These are phyloP conservation scores for Metschnikowia vanudenii DNA, from an alignment of 805 yeast genomes.

Conservation along the genomic window DNA sequence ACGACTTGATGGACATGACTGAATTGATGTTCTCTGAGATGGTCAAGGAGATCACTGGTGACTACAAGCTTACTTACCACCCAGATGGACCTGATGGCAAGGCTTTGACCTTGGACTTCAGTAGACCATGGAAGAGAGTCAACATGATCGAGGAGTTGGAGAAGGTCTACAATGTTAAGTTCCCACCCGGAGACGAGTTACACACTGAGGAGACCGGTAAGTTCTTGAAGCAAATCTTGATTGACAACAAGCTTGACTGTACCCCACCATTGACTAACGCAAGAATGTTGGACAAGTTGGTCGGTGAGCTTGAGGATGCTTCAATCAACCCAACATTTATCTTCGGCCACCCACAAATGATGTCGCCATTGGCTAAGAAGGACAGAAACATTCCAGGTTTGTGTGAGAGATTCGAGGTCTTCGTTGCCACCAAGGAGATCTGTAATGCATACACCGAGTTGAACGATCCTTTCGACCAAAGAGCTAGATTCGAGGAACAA, in stretches of 20 bases:
- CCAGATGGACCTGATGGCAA: constrained; percentile 91
- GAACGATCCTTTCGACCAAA: constrained; percentile 98
- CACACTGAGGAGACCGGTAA: constrained; percentile 92
- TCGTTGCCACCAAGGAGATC: constrained; percentile 97
- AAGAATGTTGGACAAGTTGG: constrained; percentile 96
- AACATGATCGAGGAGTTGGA: constrained; percentile 97
- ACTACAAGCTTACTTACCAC: constrained; percentile 80
- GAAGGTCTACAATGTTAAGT: constrained; percentile 77
- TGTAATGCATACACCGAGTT: constrained; percentile 98
- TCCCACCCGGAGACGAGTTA: constrained; percentile 94
- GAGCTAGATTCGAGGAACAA: constrained; percentile 96
- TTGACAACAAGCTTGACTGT: constrained; percentile 82
- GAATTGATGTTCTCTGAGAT: constrained; percentile 92
- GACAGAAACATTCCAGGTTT: constrained; percentile 89
- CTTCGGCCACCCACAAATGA: constrained; percentile 99
- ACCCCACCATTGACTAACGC: constrained; percentile 94
- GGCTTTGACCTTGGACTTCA: constrained; percentile 75
- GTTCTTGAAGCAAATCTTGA: constrained; percentile 78
- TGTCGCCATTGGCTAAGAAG: constrained; percentile 98
- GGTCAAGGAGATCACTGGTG: constrained; percentile 95
- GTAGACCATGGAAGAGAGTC: constrained; percentile 98
- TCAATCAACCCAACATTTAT: constrained; percentile 97
- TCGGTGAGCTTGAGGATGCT: constrained; percentile 92
- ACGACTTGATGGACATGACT: constrained; percentile 92
- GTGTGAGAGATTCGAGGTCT: constrained; percentile 97